Conservation (phyloP, 208 protist genomes). For the Acanthamoeba rhysodes region DNA sequence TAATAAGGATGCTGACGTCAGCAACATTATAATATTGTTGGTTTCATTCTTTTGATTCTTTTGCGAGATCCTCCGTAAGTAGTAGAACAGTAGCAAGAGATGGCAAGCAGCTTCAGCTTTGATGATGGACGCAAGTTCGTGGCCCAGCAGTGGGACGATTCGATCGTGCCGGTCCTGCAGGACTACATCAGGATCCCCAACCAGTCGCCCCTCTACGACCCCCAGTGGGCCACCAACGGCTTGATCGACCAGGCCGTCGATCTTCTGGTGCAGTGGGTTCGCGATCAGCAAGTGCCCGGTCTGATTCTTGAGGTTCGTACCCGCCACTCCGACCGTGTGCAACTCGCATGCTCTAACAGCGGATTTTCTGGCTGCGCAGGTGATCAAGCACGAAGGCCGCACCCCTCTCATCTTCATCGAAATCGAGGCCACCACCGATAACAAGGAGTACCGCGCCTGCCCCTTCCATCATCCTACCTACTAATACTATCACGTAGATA, state of each 20-base stretch:
- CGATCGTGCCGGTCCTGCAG: constrained; percentile 42
- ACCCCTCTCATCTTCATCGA: constrained; percentile 72
- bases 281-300: constrained; percentile 73
- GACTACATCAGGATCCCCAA: constrained; percentile 81
- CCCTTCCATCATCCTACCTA: neutral
- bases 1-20: no score
- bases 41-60: no score
- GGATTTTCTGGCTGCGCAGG: neutral
- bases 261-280: constrained; percentile 81
- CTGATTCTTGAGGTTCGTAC: constrained; percentile 73
- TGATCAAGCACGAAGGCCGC: neutral
- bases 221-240: constrained; percentile 84
- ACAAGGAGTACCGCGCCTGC: constrained; percentile 55
- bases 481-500: neutral
- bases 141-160: constrained; percentile 64
- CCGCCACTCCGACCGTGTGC: neutral
- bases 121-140: constrained; percentile 22
- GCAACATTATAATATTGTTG: no score
- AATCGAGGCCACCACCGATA: constrained; percentile 73
- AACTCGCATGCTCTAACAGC: no score
- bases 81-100: neutral
- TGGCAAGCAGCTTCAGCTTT: constrained; percentile 32
- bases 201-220: constrained; percentile 73
- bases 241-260: constrained; percentile 81
- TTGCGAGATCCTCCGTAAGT: no score